phyloP scores from a whole-genome alignment of 2,329 filamentous ascomycete species.

The Aspergillus sp. region DNA sequence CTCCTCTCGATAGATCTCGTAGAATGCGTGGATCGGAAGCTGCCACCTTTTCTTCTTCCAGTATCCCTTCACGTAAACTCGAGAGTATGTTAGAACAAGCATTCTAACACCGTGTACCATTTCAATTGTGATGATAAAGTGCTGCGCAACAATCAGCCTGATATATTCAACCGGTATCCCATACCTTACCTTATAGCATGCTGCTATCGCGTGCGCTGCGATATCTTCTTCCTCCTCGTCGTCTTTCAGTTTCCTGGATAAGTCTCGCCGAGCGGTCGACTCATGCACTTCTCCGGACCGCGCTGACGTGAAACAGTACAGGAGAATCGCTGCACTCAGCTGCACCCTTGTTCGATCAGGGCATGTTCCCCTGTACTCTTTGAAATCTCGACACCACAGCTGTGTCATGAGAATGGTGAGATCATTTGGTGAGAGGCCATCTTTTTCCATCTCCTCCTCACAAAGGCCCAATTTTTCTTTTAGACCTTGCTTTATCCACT shows the following conservation, averaged over 20 bases:
- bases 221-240: conserved; percentile 4
- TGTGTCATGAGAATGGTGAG: conserved; percentile 17
- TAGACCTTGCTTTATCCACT: conserved; percentile 1
- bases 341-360: conserved; percentile 12
- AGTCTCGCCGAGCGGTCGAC: conserved; percentile 10
- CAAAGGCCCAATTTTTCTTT: conserved; percentile 4
- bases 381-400: conserved; percentile 16
- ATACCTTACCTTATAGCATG: conserved; percentile 16
- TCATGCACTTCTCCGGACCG: conserved; percentile 15
- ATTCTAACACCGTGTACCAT: conserved; percentile 13
- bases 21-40: conserved; percentile 14
- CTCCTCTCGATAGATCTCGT: conserved; percentile 14
- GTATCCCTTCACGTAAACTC: conserved; percentile 14
- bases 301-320: conserved; percentile 18
- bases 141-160: conserved; percentile 8
- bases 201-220: conserved; percentile 9
- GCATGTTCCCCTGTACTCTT: conserved; percentile 12
- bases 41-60: conserved; percentile 13
- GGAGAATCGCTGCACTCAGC: conserved; percentile 11
- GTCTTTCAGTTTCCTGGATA: conserved; percentile 1
- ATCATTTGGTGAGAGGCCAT: conserved; percentile 15
- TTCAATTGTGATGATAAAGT: conserved; percentile 20
- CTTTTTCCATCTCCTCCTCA: conserved; percentile 14
- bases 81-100: conserved; percentile 16
- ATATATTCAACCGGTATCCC: background rate